phyloP scores from a whole-genome alignment of 192 early-diverging fungal species.

The Thoreauomyces humboldtii region DNA sequence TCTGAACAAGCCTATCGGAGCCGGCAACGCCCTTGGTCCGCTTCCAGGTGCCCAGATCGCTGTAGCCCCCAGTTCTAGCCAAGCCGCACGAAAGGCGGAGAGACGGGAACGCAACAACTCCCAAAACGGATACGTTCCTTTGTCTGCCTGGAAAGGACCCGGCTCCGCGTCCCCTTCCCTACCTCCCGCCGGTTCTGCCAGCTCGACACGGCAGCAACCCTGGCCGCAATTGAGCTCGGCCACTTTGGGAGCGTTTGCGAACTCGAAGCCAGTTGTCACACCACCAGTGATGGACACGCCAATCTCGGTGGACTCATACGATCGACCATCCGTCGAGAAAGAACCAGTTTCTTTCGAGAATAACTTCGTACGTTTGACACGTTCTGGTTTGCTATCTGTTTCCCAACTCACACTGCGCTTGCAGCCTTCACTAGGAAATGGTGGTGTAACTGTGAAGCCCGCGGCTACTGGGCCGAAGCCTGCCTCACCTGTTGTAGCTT shows the following conservation, averaged over 20 bases:
- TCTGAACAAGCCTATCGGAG: not conserved
- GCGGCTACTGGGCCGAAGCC: not conserved
- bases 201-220: constrained; percentile 19
- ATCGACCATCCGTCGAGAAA: not conserved
- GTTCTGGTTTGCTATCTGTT: not conserved
- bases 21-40: not conserved
- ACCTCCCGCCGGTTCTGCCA: not conserved
- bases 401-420: not conserved
- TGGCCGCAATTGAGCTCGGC: constrained; percentile 32
- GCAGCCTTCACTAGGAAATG: not conserved
- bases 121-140: constrained; percentile 6
- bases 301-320: too few relatives aligned
- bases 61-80: not conserved
- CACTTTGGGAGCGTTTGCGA: constrained; percentile 20
- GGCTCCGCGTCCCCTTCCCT: not conserved
- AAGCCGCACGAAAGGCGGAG: not conserved
- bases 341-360: constrained; percentile 14
- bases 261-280: too few relatives aligned
- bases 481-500: constrained; percentile 4
- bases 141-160: constrained; percentile 4
- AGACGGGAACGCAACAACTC: constrained; percentile 10
- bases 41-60: not conserved
- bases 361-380: constrained; percentile 15
- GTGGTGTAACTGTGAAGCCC: not conserved
- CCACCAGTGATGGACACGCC: too few relatives aligned